A percentile compares a stretch with the other conserved stretches of the same genome.
phyloP scores from a whole-genome alignment of 768 basidiomycete species.

The Rhodotorula sphaerocarpa region DNA sequence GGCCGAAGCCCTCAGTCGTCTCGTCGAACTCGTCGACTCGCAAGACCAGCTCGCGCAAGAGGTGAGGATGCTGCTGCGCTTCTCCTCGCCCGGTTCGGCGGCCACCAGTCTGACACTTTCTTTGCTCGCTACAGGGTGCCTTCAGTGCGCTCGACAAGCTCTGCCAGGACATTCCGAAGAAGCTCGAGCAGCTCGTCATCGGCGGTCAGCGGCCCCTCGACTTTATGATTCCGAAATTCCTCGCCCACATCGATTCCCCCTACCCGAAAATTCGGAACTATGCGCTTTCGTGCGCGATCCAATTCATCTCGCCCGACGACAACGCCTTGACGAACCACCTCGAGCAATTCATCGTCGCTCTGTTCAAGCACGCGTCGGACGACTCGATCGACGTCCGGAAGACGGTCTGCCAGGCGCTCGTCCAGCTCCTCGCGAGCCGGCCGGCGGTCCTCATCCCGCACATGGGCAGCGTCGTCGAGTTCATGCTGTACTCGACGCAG shows the following conservation, averaged over 20 bases:
- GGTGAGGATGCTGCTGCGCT: slow-evolving; percentile 50
- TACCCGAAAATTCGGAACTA: slow-evolving; percentile 83
- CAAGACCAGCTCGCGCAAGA: slow-evolving; percentile 69
- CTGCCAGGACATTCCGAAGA: slow-evolving; percentile 91
- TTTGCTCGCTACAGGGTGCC: slow-evolving; percentile 55
- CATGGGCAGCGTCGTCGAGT: slow-evolving; percentile 89
- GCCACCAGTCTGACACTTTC: neutral
- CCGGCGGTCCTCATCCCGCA: slow-evolving; percentile 96
- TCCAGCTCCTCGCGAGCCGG: slow-evolving; percentile 79
- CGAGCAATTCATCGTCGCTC: slow-evolving; percentile 81
- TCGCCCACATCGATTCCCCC: slow-evolving; percentile 74
- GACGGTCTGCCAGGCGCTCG: slow-evolving; percentile 91
- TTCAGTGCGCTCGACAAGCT: slow-evolving; percentile 92
- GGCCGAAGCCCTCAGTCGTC: slow-evolving; percentile 84
- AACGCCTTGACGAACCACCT: slow-evolving; percentile 84
- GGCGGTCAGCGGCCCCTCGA: slow-evolving; percentile 87
- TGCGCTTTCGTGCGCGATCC: slow-evolving; percentile 86
- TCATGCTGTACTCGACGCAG: slow-evolving; percentile 97
- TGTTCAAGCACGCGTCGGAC: slow-evolving; percentile 92
- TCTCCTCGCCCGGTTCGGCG: neutral
- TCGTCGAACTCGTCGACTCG: slow-evolving; percentile 71
- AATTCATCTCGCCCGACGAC: slow-evolving; percentile 60
- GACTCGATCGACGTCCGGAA: slow-evolving; percentile 87
- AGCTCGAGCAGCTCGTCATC: slow-evolving; percentile 80
- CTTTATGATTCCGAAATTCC: slow-evolving; percentile 93